Base-by-base conservation (phyloP, 495 filamentous ascomycete species). In the Penicillium waksmanii region DNA sequence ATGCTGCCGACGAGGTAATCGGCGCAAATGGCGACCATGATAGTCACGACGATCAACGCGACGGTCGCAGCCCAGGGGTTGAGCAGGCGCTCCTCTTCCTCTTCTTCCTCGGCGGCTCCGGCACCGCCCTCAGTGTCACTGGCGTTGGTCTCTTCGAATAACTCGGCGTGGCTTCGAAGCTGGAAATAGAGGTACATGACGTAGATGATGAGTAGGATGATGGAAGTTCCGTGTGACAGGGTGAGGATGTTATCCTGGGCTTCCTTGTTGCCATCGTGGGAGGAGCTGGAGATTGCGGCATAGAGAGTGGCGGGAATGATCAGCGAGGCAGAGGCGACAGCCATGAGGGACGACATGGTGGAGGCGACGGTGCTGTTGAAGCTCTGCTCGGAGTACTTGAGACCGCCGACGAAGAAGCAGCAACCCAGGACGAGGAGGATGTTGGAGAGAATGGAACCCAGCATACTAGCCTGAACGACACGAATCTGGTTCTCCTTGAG, bases 381-480 rank as follows among this genome's bases (percentile, higher is more conserved):
- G 6, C 51, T 74, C 63, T 95, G 91, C 67, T 96, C 87, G 51
- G 75, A 75, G 63, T 67, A 75, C 3, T 73, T 73, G 61, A 96
- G 78, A 19, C 95, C 95, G 49, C 94, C 95, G 56, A 91, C 84
- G 58, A 97, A 80, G 83, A 98, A 98, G 75, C 95, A 98, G 86
- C 95, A 96, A 58, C 95, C 95, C 52, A 98, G 83, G 44, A 98
- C 95, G 21, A 98, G 83, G 12, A 98, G 84, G 54, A 97, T 89
- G 66, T 98, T 98, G 51, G 95, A 98, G 27, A 98, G 80, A 59
- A 98, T 97, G 70, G 90, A 95, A 36, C 95, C 95, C 18, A 98
- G 87, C 95, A 98, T 98, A 67, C 92, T 96, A 38, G 95, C 88
- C 76, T 98, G 96, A 4, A 98, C 95, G 53, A 98, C 93, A 60